Conservation (phyloP, 805 yeast species). For the Peterozyma xylosa region DNA sequence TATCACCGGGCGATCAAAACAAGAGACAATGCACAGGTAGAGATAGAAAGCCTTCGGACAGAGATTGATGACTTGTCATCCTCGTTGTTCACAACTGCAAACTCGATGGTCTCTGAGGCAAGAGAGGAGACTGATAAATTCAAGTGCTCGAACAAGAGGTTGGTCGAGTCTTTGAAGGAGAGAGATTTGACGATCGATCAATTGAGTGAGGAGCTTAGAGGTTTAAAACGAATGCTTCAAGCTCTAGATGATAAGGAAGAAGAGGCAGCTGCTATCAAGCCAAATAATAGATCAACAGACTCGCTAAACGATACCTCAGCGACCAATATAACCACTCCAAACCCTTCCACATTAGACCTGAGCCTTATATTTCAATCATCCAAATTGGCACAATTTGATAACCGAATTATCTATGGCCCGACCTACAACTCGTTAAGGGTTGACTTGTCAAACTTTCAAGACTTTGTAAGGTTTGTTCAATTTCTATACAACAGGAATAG, state of each 20-base stretch:
- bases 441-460: slow-evolving; percentile 35
- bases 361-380: slow-evolving; percentile 5
- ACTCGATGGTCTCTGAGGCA: slow-evolving; percentile 76
- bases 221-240: slow-evolving; percentile 53
- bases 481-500: slow-evolving; percentile 2
- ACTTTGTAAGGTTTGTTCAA: slow-evolving; percentile 34
- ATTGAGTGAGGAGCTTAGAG: slow-evolving; percentile 59
- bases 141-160: slow-evolving; percentile 49
- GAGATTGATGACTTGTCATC: slow-evolving; percentile 80
- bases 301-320: slow-evolving; percentile 2
- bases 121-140: slow-evolving; percentile 55
- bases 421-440: slow-evolving; percentile 27
- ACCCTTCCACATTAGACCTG: slow-evolving; percentile 3
- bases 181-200: slow-evolving; percentile 60
- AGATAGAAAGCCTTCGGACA: slow-evolving; percentile 50
- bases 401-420: slow-evolving; percentile 19
- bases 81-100: slow-evolving; percentile 76
- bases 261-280: slow-evolving; percentile 1
- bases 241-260: slow-evolving; percentile 38
- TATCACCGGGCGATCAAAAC: slow-evolving; percentile 13
- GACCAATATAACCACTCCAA: neutral
- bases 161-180: slow-evolving; percentile 51
- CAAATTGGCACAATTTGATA: slow-evolving; percentile 14
- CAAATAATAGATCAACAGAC: neutral
- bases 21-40: slow-evolving; percentile 46